Evolutionary conservation across 176 grass and related monocot genomes (phyloP), one percentile per base, ranked within the genome.

Genomic region (Zizania latifolia): DNA sequence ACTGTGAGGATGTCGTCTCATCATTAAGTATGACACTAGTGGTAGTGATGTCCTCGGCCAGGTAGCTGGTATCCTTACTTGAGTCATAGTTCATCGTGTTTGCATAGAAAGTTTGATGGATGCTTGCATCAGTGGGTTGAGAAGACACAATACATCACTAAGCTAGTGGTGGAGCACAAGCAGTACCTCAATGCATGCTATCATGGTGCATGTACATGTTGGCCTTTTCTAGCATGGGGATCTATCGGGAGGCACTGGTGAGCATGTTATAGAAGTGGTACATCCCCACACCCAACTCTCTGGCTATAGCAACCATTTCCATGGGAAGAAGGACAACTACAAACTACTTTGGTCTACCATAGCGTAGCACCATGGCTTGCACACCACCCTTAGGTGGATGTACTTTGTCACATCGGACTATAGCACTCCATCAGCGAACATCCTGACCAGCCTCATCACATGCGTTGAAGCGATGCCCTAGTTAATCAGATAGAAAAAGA

Each of bases 71-170:
- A 1, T 6, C 10, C 10, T 15, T 27, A 13, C 5, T n/a, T n/a
- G n/a, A n/a, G n/a, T n/a, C n/a, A n/a, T n/a, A n/a, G n/a, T n/a
- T n/a, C n/a, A n/a, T n/a, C n/a, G n/a, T n/a, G n/a, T n/a, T n/a
- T n/a, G n/a, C n/a, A n/a, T n/a, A n/a, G n/a, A n/a, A n/a, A 0
- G 3, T 0, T 4, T 15, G 10, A 7, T 22, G 0, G 5, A 30
- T 5, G 61, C 31, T 14, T 24, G 0, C 21, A 8, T 80, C 8
- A 80, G 53, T 0, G 77, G 77, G 28, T 80, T 70, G 7, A 59
- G 1, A 13, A 80, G 38, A 12, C n/a, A 16, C 0, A 80, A 1
- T 8, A 10, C 59, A 28, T 34, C 53, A 8, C 1, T 30, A 51
- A 0, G 27, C 0, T 0, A 0, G 27, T 3, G 24, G 37, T 55